phyloP scores from a whole-genome alignment of 2,329 filamentous ascomycete genomes.

The Lecanicillium sp. region DNA sequence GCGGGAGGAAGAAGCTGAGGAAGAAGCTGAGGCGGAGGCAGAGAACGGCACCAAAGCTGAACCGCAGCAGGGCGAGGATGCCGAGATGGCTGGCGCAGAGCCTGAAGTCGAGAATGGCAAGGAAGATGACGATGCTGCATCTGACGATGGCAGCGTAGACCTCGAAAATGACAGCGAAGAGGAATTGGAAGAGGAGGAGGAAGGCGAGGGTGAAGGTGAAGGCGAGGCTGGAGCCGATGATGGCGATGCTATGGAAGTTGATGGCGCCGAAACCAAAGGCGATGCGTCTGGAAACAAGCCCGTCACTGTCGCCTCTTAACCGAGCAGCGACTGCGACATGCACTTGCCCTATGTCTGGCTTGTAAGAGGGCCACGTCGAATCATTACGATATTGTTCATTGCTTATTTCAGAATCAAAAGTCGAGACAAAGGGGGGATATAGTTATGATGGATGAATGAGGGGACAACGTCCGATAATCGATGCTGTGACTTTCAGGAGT shows the following conservation, averaged over 20 bases:
- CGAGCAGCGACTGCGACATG: too few species aligned
- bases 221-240: slow-evolving; percentile 24
- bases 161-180: slow-evolving; percentile 71
- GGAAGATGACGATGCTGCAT: slow-evolving; percentile 58
- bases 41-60: slow-evolving; percentile 40
- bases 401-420: too few species aligned
- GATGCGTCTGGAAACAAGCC: slow-evolving; percentile 23
- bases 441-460: too few species aligned
- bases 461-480: too few species aligned
- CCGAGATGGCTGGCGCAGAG: slow-evolving; percentile 68
- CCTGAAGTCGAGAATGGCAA: slow-evolving; percentile 29
- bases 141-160: slow-evolving; percentile 71
- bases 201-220: slow-evolving; percentile 27
- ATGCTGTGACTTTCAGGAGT: too few species aligned
- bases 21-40: slow-evolving; percentile 44
- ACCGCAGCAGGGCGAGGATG: slow-evolving; percentile 50
- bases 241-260: slow-evolving; percentile 44
- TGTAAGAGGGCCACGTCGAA: too few species aligned
- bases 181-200: slow-evolving; percentile 55
- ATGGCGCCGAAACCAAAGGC: slow-evolving; percentile 29
- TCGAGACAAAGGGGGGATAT: too few species aligned
- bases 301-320: slow-evolving; percentile 26
- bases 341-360: too few species aligned
- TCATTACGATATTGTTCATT: too few species aligned
- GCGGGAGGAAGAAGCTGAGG: slow-evolving; percentile 62